Base-by-base conservation (phyloP, 306 rosid species). In the Sesbania bispinosa region DNA sequence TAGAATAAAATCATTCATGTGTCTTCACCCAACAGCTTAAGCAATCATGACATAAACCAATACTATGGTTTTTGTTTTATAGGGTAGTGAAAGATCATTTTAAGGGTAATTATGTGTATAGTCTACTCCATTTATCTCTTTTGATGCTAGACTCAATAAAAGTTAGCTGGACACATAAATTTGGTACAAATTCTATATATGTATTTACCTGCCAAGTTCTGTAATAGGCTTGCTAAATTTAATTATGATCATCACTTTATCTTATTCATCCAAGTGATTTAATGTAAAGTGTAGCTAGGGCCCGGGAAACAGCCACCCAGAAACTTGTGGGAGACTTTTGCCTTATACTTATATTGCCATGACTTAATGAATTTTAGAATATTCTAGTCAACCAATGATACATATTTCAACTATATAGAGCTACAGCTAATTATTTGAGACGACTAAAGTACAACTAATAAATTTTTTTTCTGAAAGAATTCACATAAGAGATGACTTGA, bases 311-410 rank as follows among this genome's bases (percentile, higher is more conserved):
- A 35, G 43, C 10, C 4, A 23, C 10, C 9, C 3, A 26, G 54
- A 55, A 43, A 63, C 19, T 61, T 20, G 70, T 33, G 33, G 50
- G 36, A 35, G 21, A 47, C 36, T 20, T 7, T 21, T 14, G 41
- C 53, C 63, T 36, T 27, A 26, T 26, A 67, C 70, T 61, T 36
- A 9, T 55, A 59, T 29, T 7, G 26, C 41, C 69, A 47, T 65
- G 21, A 57, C 55, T 38, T 42, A 14, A 29, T 67, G 43, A 30
- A 63, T 57, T 21, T 20, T 29, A 4, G 38, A 24, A 60, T 59
- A 26, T 52, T 74, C 47, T 50, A 59, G 62, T 69, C 30, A 27
- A 73, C 58, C 41, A 62, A 27, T 43, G 43, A 9, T 53, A 42
- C 13, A 38, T 36, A 46, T 48, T 27, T 15, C 58, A 63, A 52